phyloP scores from a whole-genome alignment of 1,139 yeast genomes.

The Pichia sp. region DNA sequence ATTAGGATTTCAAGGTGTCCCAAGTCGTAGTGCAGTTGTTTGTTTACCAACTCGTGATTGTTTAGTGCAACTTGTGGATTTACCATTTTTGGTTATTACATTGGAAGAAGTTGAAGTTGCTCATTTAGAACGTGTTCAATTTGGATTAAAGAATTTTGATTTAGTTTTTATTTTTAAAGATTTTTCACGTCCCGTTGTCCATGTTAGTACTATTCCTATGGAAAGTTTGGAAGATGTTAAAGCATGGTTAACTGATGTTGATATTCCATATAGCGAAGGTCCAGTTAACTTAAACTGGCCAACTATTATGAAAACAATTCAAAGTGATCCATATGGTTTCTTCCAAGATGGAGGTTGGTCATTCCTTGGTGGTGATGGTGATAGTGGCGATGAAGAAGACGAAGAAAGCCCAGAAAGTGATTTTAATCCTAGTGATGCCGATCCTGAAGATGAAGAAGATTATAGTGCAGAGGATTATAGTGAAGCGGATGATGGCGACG shows the following conservation, averaged over 20 bases:
- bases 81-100: slow-evolving; percentile 89
- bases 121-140: slow-evolving; percentile 94
- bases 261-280: slow-evolving; percentile 90
- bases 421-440: slow-evolving; percentile 56
- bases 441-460: slow-evolving; percentile 72
- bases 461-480: slow-evolving; percentile 46
- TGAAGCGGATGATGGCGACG: slow-evolving; percentile 36
- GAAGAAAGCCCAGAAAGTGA: slow-evolving; percentile 47
- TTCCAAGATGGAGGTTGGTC: slow-evolving; percentile 96
- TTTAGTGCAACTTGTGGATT: slow-evolving; percentile 86
- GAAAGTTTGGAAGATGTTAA: slow-evolving; percentile 87
- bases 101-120: slow-evolving; percentile 91
- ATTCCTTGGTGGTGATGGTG: slow-evolving; percentile 69
- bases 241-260: slow-evolving; percentile 95
- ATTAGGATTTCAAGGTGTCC: slow-evolving; percentile 96
- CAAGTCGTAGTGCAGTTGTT: slow-evolving; percentile 87
- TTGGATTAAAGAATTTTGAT: slow-evolving; percentile 94
- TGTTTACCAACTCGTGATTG: slow-evolving; percentile 98
- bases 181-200: slow-evolving; percentile 79
- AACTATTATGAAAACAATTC: slow-evolving; percentile 89
- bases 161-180: slow-evolving; percentile 93
- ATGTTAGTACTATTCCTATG: slow-evolving; percentile 92
- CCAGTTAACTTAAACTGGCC: slow-evolving; percentile 95
- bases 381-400: slow-evolving; percentile 47
- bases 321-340: slow-evolving; percentile 90